Base-by-base conservation (phyloP, 495 filamentous ascomycete genomes). In the Trichoderma orchidacearum region DNA sequence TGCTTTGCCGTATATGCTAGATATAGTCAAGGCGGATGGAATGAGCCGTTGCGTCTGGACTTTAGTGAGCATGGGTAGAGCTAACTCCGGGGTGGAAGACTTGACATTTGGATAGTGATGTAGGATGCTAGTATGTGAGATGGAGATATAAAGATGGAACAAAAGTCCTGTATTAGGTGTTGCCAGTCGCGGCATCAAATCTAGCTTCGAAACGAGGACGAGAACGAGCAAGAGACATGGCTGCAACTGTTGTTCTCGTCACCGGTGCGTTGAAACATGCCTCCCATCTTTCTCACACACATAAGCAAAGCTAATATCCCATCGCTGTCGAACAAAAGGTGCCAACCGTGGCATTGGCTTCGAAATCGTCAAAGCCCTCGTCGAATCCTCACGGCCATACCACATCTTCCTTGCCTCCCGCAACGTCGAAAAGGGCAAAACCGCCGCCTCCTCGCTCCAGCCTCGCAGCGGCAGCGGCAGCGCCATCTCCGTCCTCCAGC, bases 341-440 rank as follows among this genome's bases (percentile, higher is more conserved):
- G 66, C 68, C 56, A 79, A 78, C 61, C 72, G 72, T 35, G 77
- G 77, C 55, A 68, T 80, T 52, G 77, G 79, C 29, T 69, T 71
- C 52, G 68, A 78, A 56, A 72, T 68, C 5, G 70, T 77, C 55
- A 64, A 65, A 31, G 67, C 75, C 1, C 66, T 80, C 12, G 67
- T 61, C 56, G 48, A 64, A 13, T 67, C 71, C 6, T 58, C 61
- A 1, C 60, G 68, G 23, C 30, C 69, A 5, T 80, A 76, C 59
- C 69, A 68, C 51, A 68, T 81, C 29, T 50, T 80, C 25, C 55
- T 81, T n/a, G 70, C 69, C 18, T 63, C 66, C 23, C 70, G 79
- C 21, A 65, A 62, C 15, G 18, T 70, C 4, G 63, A 64, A 25
- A 80, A 79, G 54, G 76, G 68, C 28, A 28, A 75, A 18, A 58